These are phyloP conservation scores for Saccharomycopsis babjevae DNA, from an alignment of 805 yeast species.

Conservation along the genomic window DNA sequence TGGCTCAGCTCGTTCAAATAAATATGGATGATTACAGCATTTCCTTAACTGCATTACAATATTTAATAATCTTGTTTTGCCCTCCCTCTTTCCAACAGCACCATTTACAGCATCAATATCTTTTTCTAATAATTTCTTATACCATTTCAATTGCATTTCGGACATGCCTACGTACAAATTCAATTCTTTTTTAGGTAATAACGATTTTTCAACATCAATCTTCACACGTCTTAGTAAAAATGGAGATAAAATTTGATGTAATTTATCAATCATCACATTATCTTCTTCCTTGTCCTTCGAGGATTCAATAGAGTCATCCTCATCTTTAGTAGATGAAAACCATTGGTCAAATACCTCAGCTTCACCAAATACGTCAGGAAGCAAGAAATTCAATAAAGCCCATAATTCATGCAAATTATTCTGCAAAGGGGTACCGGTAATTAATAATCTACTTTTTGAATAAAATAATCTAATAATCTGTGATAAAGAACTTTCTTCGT, in stretches of 20 bases:
- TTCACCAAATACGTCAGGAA: constrained; percentile 94
- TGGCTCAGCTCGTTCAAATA: constrained; percentile 98
- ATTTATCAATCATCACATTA: constrained; percentile 75
- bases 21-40: constrained; percentile 94
- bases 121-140: constrained; percentile 75
- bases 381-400: constrained; percentile 82
- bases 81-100: constrained; percentile 86
- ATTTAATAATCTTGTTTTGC: constrained; percentile 80
- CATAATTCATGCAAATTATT: constrained; percentile 92
- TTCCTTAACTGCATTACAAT: constrained; percentile 95
- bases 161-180: constrained; percentile 92
- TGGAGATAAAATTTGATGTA: constrained; percentile 82
- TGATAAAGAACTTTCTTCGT: constrained; percentile 84
- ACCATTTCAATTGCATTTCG: constrained; percentile 91
- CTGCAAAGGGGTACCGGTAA: constrained; percentile 95
- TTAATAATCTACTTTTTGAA: constrained; percentile 72
- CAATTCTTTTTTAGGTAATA: constrained; percentile 82
- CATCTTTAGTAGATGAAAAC: constrained; percentile 46
- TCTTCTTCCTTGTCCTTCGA: constrained; percentile 52
- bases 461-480: constrained; percentile 86
- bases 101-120: constrained; percentile 97
- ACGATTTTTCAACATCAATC: constrained; percentile 84
- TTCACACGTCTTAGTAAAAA: constrained; percentile 83
- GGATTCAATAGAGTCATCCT: constrained; percentile 41
- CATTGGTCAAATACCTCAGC: constrained; percentile 84